Percentiles rank a stretch among this genome's conserved stretches.
Conservation (phyloP, 164 flowering plant genomes). For the Sextonia rubra region DNA sequence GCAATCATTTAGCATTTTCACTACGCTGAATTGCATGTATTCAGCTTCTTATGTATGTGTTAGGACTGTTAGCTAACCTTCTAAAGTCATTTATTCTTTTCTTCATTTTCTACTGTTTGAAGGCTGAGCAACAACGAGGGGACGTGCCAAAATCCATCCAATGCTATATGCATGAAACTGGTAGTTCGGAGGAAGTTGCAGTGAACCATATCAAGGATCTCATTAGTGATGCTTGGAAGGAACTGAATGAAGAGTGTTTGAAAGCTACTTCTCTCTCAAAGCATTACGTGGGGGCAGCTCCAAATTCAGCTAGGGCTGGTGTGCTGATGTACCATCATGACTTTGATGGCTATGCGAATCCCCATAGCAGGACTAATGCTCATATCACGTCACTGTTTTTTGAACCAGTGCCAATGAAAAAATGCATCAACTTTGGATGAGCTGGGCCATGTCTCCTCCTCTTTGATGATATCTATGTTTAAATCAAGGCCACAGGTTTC, state of each 20-base stretch:
- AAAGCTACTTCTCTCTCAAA: neutral
- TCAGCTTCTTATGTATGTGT: neutral
- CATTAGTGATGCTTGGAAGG: conserved; percentile 18
- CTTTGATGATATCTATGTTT: too few species aligned
- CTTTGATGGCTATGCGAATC: conserved; percentile 14
- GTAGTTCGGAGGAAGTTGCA: conserved; percentile 20
- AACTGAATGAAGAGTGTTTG: conserved; percentile 2
- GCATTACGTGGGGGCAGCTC: neutral
- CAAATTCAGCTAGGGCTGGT: neutral
- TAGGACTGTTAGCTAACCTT: too few species aligned
- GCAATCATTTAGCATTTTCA: neutral
- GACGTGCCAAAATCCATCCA: conserved; percentile 15
- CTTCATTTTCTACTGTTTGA: too few species aligned
- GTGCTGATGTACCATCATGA: conserved; percentile 18
- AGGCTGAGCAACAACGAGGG: conserved; percentile 22
- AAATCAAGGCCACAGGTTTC: too few species aligned
- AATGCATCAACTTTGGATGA: too few species aligned
- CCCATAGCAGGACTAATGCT: neutral
- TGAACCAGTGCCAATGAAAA: conserved; percentile 3
- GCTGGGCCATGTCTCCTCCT: too few species aligned
- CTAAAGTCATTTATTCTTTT: neutral
- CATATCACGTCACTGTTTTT: conserved; percentile 2
- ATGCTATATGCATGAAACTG: conserved; percentile 24
- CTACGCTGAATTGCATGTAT: neutral
- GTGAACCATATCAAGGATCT: conserved; percentile 8